Conservation (phyloP, 345 rosid species). For the Gossypium longicalyx region DNA sequence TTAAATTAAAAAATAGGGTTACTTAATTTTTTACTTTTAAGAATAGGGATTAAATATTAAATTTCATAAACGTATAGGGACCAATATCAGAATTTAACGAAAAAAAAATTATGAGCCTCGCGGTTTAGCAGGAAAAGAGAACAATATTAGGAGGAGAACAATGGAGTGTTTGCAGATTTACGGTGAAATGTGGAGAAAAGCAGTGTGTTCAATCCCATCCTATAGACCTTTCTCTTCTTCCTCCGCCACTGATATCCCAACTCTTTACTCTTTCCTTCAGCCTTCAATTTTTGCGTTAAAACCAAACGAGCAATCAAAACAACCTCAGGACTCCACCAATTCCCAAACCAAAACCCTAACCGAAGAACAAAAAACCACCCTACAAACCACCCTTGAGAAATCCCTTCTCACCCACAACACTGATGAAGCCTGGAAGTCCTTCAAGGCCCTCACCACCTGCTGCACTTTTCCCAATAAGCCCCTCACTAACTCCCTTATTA, state of each 20-base stretch:
- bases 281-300: slow-evolving; percentile 59
- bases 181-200: slow-evolving; percentile 41
- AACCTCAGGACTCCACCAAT: not conserved
- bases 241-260: slow-evolving; percentile 33
- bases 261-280: slow-evolving; percentile 76
- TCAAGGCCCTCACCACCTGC: slow-evolving; percentile 53
- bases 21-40: no score
- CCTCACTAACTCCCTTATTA: slow-evolving; percentile 66
- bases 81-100: no score
- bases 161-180: not conserved
- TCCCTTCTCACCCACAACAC: slow-evolving; percentile 50
- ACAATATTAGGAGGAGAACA: not conserved
- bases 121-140: no score
- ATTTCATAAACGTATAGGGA: no score
- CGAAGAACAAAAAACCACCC: slow-evolving; percentile 4
- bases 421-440: slow-evolving; percentile 79
- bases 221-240: slow-evolving; percentile 32
- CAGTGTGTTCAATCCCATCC: slow-evolving; percentile 17
- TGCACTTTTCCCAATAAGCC: slow-evolving; percentile 52
- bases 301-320: slow-evolving; percentile 21
- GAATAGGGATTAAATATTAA: no score
- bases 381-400: slow-evolving; percentile 7
- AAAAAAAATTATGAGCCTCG: no score
- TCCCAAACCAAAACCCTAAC: slow-evolving; percentile 3
- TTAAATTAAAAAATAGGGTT: no score